A percentile compares a stretch with the other conserved stretches of the same genome.
These are phyloP conservation scores for Hymenoscyphus infarciens DNA, from an alignment of 2,329 filamentous ascomycete species.

Conservation along the genomic window DNA sequence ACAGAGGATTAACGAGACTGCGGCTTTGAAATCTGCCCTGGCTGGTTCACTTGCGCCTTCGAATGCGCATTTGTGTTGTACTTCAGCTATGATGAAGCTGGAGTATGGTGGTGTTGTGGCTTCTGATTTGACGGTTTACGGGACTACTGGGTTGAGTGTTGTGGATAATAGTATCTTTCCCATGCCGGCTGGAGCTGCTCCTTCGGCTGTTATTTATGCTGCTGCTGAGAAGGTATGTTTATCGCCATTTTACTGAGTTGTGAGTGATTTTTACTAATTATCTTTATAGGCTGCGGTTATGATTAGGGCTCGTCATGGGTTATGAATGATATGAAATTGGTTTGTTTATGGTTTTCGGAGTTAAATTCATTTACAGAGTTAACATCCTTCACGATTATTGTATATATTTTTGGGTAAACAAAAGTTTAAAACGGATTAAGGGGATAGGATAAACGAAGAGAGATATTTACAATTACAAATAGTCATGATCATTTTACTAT, in stretches of 20 bases:
- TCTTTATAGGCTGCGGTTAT: constrained; percentile 17
- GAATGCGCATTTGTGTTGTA: constrained; percentile 40
- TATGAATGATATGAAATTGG: neutral
- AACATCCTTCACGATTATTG: too few species aligned
- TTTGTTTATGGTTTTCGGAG: too few species aligned
- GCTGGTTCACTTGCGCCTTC: constrained; percentile 59
- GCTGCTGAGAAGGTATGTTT: constrained; percentile 21
- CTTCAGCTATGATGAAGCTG: constrained; percentile 19
- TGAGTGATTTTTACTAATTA: neutral
- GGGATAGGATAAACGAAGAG: neutral
- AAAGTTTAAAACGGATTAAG: neutral
- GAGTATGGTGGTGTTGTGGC: constrained; percentile 38
- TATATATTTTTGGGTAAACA: neutral
- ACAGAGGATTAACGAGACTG: constrained; percentile 57
- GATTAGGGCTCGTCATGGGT: constrained; percentile 7
- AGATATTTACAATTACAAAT: neutral
- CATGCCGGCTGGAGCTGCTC: constrained; percentile 16
- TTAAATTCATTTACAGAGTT: too few species aligned
- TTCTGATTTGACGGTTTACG: constrained; percentile 35
- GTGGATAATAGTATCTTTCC: constrained; percentile 39
- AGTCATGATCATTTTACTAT: neutral
- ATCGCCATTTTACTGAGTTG: neutral
- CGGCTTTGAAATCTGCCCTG: constrained; percentile 72
- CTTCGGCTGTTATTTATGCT: constrained; percentile 21
- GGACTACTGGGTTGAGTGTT: constrained; percentile 38